Base-by-base conservation (phyloP, 768 basidiomycete species). In the Agrocybe praecox region DNA sequence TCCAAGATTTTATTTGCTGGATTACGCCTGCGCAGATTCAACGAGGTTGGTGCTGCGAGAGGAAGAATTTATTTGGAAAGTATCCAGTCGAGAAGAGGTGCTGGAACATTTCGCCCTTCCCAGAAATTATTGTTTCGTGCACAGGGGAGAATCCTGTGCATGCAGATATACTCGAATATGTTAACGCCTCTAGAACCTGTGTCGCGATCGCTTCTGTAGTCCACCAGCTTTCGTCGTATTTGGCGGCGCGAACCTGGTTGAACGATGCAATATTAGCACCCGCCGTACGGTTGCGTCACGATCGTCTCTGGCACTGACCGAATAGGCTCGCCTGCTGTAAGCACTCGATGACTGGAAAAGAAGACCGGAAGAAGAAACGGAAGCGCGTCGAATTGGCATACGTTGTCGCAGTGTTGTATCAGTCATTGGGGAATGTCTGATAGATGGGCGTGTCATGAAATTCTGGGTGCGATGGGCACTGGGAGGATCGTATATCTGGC, bases 261-360 rank as follows among this genome's bases (percentile, higher is more conserved):
- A 51, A 51, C 5, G 9, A 4, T 29, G 26, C 5, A 9, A 29
- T 29, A 9, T 29, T 29, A 9, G 9, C 26, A 29, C 26, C 9
- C 26, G 26, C 26, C 9, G 26, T 9, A 29, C 75, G n/a, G 90
- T 92, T 55, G 86, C 87, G 69, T 90, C 89, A 55, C 81, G 81
- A 60, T 90, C 88, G 52, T 88, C 81, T 47, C 59, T 56, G 49
- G 81, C 71, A 64, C 80, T 82, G 54, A 82, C 81, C 14, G 87
- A 88, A 65, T 87, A 89, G 53, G 87, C 84, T 24, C 86, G 81
- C 47, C 85, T 81, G 68, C 80, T 86, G 76, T 88, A 90, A 15
- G 90, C 90, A 60, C 88, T 89, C 10, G 88, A 81, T 11, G 89
- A 87, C 52, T 83, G 83, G 74, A 92, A 89, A 52, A 86, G 72